Base-by-base conservation (phyloP, 768 basidiomycete species). In the Punctularia strigosozonata region DNA sequence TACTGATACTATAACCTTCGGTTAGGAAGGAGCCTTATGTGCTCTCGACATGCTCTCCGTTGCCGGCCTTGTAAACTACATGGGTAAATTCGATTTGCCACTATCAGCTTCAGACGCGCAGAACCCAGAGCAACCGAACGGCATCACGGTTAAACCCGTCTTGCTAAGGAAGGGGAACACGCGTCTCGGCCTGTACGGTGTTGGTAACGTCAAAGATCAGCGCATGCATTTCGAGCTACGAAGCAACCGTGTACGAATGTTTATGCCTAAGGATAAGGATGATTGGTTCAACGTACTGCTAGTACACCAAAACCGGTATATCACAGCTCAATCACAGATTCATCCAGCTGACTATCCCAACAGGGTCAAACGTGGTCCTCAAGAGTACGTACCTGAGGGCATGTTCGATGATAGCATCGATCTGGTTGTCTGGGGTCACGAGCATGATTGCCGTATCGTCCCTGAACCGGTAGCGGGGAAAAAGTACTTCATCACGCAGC, bases 341-440 rank as follows among this genome's bases (percentile, higher is more conserved):
- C 19, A 15, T 31, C 7, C 22, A 14, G 8, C 25, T 31, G 2
- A 25, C 14, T 33, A 48, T 26, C 2, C n/a, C n/a, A n/a, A n/a
- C 44, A 97, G 94, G 19, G 94, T 95, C 3, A 81, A 87, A 49
- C 95, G 91, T 54, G 91, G 89, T 2, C 89, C 90, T 14, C 89
- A 97, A 55, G 85, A 90, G 48, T 89, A 73, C 10, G 92, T 98
- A 1, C 91, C 94, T 6, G 95, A 98, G 51, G 84, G 85, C 43
- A 84, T 97, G 77, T 99, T 99, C 48, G 94, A 98, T 53, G 89
- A 99, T 52, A 83, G 79, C 49, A 70, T 97, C 25, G 78, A 97
- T 50, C 70, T 99, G 13, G 87, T 99, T 5, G 68, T 99, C 2
- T 99, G 95, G 95, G 95, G 95, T 5, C 95, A 99, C 56, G 95